Percentiles rank a stretch among this genome's conserved stretches.
phyloP scores from a whole-genome alignment of 129 eudicot genomes.

The Centrapalus pauciflorus region DNA sequence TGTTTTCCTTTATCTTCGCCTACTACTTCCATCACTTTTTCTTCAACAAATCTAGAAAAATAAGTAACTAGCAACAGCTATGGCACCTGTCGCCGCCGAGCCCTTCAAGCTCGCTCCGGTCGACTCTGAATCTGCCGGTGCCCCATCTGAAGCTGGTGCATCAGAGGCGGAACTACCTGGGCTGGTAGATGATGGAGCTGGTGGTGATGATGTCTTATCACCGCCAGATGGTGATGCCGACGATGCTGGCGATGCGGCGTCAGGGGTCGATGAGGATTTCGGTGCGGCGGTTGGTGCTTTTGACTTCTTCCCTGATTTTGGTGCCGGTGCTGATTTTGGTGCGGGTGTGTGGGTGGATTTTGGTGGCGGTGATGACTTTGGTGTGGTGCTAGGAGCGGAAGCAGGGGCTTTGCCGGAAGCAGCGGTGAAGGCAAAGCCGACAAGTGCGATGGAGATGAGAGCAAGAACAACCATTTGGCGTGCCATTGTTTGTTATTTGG shows the following conservation, averaged over 20 bases:
- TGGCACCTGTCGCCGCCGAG: constrained; percentile 14
- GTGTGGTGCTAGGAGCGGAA: constrained; percentile 14
- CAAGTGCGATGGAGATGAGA: constrained; percentile 22
- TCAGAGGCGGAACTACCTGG: not conserved
- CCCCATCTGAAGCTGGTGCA: not conserved
- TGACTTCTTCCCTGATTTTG: not conserved
- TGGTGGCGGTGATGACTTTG: constrained; percentile 9
- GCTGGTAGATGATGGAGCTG: constrained; percentile 11
- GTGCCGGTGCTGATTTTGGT: constrained; percentile 10
- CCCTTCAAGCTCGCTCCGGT: constrained; percentile 16
- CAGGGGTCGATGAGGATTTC: not conserved
- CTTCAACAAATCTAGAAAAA: constrained; percentile 20
- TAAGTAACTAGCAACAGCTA: constrained; percentile 19
- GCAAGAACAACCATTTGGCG: constrained; percentile 28
- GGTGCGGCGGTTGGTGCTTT: constrained; percentile 1
- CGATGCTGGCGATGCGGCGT: not conserved
- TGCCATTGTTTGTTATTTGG: constrained; percentile 29
- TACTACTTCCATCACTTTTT: constrained; percentile 14
- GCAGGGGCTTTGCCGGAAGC: not conserved
- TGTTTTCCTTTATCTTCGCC: constrained; percentile 32
- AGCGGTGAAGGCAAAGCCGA: constrained; percentile 8
- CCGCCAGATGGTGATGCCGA: not conserved
- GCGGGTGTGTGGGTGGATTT: not conserved
- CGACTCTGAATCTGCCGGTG: constrained; percentile 31
- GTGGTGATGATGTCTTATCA: constrained; percentile 4